Conservation (phyloP, 441 rosid species). For the Manihot esculenta region DNA sequence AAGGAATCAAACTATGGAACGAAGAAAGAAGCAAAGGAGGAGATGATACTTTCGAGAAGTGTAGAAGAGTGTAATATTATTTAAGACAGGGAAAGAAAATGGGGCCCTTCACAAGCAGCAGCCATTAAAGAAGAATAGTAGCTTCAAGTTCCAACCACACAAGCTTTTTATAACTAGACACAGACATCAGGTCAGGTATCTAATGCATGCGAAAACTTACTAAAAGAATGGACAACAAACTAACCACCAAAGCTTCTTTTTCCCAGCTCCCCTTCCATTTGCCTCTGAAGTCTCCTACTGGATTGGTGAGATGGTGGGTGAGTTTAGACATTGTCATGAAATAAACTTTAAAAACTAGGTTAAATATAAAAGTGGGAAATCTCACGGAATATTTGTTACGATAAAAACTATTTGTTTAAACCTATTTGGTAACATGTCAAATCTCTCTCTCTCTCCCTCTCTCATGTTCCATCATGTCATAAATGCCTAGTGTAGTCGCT, state of each 20-base stretch:
- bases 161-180: not conserved
- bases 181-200: slow-evolving; percentile 9
- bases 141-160: slow-evolving; percentile 37
- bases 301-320: too few species aligned
- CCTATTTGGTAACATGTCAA: too few species aligned
- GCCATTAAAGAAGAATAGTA: not conserved
- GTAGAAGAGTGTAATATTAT: not conserved
- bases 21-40: too few species aligned
- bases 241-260: too few species aligned
- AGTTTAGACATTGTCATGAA: too few species aligned
- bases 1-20: not conserved
- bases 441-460: too few species aligned
- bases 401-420: too few species aligned
- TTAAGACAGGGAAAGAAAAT: not conserved
- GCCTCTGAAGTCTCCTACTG: too few species aligned
- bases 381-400: too few species aligned
- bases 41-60: not conserved
- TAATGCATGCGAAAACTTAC: slow-evolving; percentile 6
- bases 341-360: too few species aligned
- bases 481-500: not conserved
- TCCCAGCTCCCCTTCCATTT: too few species aligned
- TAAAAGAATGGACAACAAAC: not conserved
- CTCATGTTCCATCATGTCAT: slow-evolving; percentile 7
- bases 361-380: too few species aligned
- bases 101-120: not conserved